Evolutionary conservation across 805 yeast species (phyloP).

Genomic region (Metschnikowia lochheadii): DNA sequence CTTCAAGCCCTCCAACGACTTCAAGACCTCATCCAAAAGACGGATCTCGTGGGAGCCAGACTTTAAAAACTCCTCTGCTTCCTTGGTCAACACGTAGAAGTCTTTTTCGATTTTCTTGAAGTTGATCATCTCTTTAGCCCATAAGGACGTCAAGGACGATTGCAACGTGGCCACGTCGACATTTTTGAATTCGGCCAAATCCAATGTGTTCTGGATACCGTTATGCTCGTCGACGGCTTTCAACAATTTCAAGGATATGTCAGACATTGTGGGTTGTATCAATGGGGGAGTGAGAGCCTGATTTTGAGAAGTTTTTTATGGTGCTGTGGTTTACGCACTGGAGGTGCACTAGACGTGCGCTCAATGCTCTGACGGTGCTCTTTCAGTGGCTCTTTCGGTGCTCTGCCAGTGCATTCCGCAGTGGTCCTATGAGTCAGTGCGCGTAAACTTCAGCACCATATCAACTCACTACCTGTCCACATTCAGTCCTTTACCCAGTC

Average conservation of each 20-base stretch:
- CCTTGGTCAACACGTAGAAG: conserved; percentile 68
- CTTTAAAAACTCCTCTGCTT: conserved; percentile 72
- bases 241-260: conserved; percentile 59
- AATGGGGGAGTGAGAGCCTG: background rate
- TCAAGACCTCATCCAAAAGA: conserved; percentile 67
- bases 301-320: conserved; percentile 14
- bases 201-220: conserved; percentile 65
- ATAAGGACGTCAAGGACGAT: conserved; percentile 81
- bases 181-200: conserved; percentile 53
- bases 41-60: conserved; percentile 91
- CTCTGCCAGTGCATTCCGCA: too few relatives aligned
- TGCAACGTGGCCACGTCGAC: conserved; percentile 62
- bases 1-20: conserved; percentile 73
- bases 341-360: too few relatives aligned
- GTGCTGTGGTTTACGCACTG: conserved; percentile 13
- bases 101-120: conserved; percentile 74
- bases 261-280: conserved; percentile 48
- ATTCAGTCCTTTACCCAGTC: background rate
- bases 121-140: conserved; percentile 76
- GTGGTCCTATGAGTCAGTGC: background rate
- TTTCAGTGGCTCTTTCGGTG: too few relatives aligned
- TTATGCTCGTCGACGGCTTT: conserved; percentile 55
- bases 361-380: too few relatives aligned
- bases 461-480: background rate
- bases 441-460: conserved; percentile 3